A percentile compares a stretch with the other conserved stretches of the same genome.
These are phyloP conservation scores for Torulaspora franciscae DNA, from an alignment of 805 yeast species.

Conservation along the genomic window DNA sequence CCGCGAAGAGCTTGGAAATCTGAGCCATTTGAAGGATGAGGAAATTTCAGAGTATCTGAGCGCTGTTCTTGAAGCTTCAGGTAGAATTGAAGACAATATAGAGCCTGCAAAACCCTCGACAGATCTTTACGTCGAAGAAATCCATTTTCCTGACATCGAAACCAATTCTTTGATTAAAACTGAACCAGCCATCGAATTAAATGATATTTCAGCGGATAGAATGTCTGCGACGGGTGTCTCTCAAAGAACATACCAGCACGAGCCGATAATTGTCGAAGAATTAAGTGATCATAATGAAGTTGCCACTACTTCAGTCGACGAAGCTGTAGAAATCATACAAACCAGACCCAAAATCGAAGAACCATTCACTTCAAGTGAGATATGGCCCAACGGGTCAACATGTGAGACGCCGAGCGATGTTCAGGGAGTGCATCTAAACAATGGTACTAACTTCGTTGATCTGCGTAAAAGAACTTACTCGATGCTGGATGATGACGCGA, in stretches of 20 bases:
- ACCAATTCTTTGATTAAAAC: constrained; percentile 3
- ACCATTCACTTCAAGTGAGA: background rate
- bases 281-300: background rate
- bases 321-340: background rate
- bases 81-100: background rate
- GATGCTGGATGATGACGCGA: background rate
- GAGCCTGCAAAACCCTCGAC: background rate
- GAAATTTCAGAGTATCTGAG: constrained; percentile 6
- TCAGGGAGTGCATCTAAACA: background rate
- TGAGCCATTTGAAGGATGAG: background rate
- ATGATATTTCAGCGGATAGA: background rate
- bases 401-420: background rate
- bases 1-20: background rate
- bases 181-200: constrained; percentile 7
- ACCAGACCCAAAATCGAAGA: constrained; percentile 4
- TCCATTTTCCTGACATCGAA: background rate
- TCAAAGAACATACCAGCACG: background rate
- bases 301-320: background rate
- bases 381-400: background rate
- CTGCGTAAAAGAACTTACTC: background rate
- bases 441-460: background rate
- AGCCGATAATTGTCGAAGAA: background rate
- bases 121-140: constrained; percentile 4
- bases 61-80: constrained; percentile 5
- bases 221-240: background rate